Base-by-base conservation (phyloP, 2,329 filamentous ascomycete genomes). In the Pleochaeta shiraiana region DNA sequence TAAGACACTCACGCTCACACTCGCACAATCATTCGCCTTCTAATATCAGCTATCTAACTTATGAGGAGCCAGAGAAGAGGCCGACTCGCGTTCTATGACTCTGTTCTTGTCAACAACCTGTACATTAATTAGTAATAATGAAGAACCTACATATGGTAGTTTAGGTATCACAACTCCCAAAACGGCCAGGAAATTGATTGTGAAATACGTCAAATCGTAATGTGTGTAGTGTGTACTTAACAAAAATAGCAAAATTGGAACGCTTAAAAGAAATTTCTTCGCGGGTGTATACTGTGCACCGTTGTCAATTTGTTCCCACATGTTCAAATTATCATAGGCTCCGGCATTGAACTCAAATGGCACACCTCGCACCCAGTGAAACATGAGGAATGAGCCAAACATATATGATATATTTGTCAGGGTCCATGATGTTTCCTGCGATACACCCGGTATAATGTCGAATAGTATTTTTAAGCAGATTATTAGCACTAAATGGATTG, bases 271-370 rank as follows among this genome's bases (percentile, higher is more conserved):
- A 73, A 98, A 98, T 76, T 98, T 98, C 81, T 98, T 98, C 69
- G 93, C 89, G 3, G 93, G 93, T 0, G 93, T 98, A 78, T 97
- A 98, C 75, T 98, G 93, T 71, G 93, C 93, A 59, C 93, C 93
- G 72, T 97, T 95, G 79, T 98, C 93, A 75, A 98, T 98, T 78
- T 98, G 93, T 79, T 98, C 93, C 93, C 93, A 98, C 93, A 98
- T 97, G 78, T 97, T 98, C 73, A 98, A 81, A 76, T 98, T 97
- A 80, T 98, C 93, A 76, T 97, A 98, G 70, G 93, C 93, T 66
- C 93, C 93, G 65, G 89, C 87, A 74, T 98, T 98, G 81, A 98
- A 98, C 76, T 98, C 93, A 74, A 98, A 98, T 5, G 93, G 93
- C 59, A 97, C 90, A 70, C 93, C 93, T 73, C 92, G 90, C 70